Conservation (phyloP, 1,284 basidiomycete species). For the Leccinum ponderosum region DNA sequence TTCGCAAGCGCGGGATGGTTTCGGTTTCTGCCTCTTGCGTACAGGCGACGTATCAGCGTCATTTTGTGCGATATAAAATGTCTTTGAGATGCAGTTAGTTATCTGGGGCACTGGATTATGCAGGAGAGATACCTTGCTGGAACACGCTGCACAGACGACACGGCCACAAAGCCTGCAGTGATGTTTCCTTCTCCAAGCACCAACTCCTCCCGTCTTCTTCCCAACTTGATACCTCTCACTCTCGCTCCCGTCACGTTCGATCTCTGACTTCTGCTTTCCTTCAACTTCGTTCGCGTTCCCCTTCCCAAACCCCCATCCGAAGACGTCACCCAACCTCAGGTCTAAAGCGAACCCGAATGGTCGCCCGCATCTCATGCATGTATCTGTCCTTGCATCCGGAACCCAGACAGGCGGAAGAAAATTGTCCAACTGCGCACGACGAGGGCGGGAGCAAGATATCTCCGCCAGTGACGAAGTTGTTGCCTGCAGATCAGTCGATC, state of each 20-base stretch:
- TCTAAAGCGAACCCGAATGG: slow-evolving; percentile 68
- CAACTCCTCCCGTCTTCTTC: slow-evolving; percentile 19
- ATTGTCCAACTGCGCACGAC: slow-evolving; percentile 58
- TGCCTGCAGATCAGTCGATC: slow-evolving; percentile 1
- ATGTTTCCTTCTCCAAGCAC: slow-evolving; percentile 70
- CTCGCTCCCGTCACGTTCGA: slow-evolving; percentile 4
- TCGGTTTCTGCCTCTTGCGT: slow-evolving; percentile 52
- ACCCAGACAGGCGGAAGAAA: slow-evolving; percentile 94
- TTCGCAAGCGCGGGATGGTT: slow-evolving; percentile 80
- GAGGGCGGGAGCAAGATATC: slow-evolving; percentile 6
- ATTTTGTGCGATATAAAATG: slow-evolving; percentile 72
- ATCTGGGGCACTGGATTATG: neutral
- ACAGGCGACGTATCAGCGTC: slow-evolving; percentile 29
- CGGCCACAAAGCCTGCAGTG: slow-evolving; percentile 90
- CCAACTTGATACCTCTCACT: slow-evolving; percentile 9
- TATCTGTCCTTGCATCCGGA: slow-evolving; percentile 77
- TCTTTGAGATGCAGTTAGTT: slow-evolving; percentile 43
- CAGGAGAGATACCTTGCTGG: slow-evolving; percentile 59
- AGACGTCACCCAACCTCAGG: slow-evolving; percentile 27
- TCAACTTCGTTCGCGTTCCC: slow-evolving; percentile 10
- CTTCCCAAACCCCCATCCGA: slow-evolving; percentile 29
- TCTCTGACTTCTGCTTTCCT: slow-evolving; percentile 14
- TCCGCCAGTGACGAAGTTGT: slow-evolving; percentile 22
- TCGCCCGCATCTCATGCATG: slow-evolving; percentile 82
- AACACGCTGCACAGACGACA: slow-evolving; percentile 84